Base-by-base conservation (phyloP, 2,329 filamentous ascomycete species). In the Taxawa tesnikishii region DNA sequence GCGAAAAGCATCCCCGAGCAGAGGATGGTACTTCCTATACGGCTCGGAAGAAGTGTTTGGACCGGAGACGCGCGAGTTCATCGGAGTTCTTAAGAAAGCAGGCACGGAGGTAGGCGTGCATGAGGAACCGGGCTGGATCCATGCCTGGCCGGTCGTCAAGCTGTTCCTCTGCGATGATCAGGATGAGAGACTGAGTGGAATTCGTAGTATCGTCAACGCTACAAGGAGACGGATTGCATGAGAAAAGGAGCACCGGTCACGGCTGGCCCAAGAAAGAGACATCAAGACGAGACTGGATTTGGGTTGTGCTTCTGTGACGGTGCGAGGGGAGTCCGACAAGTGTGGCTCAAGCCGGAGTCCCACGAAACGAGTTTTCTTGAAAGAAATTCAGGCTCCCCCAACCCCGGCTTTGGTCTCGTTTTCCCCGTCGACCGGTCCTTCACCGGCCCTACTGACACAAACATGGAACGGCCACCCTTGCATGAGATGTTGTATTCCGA, bases 61-160 rank as follows among this genome's bases (percentile, higher is more conserved):
- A 1, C 69, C 74, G 0, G 81, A 85, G 41, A 78, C 83, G 12
- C 62, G 70, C 41, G 62, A 66, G 15, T 58, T 84, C 38, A 60
- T 81, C 9, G 53, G 56, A 9, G 55, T 70, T 17, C 60, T 83
- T 35, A 59, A 63, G 36, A 64, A 63, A 30, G 62, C 67, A 10
- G 67, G 67, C 3, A 54, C 72, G 19, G 51, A 66, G 23, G 65
- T 79, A n/a, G 60, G 65, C 33, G 65, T 63, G 34, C 62, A 70
- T 44, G 71, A 73, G 46, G 74, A 82, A 42, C 56, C 64, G 16
- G 77, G 72, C 10, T 76, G 73, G 3, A 76, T 90, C 36, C 83
- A 92, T 54, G 83, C 78, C 8, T 92, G 83, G 84, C 82, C 83
- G 0, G 77, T 92, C 13, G 79, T 78, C 7, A 62, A 62, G 39